Conservation (phyloP, 1,284 basidiomycete genomes). For the Leccinum variabile region DNA sequence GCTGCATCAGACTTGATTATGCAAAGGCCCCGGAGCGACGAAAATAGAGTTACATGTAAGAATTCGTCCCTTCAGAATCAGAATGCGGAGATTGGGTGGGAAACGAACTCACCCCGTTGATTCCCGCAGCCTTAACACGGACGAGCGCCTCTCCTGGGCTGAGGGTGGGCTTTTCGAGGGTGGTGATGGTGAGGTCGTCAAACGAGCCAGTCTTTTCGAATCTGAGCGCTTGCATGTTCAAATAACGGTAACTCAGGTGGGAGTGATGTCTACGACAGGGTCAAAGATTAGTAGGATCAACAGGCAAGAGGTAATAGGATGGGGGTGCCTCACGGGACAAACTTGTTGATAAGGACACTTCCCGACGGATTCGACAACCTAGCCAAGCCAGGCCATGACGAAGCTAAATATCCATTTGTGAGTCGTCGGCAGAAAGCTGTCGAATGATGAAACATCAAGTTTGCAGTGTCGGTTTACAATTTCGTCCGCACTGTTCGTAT, state of each 20-base stretch:
- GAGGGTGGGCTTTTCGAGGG: slow-evolving; percentile 28
- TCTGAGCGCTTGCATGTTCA: slow-evolving; percentile 34
- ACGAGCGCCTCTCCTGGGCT: slow-evolving; percentile 35
- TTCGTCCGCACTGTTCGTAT: slow-evolving; percentile 17
- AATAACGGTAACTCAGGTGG: neutral
- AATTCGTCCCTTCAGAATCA: neutral
- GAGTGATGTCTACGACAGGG: slow-evolving; percentile 7
- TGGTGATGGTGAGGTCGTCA: slow-evolving; percentile 24
- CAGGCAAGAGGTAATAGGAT: neutral
- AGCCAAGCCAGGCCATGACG: slow-evolving; percentile 1
- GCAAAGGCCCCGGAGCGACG: neutral
- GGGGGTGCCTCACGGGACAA: slow-evolving; percentile 8
- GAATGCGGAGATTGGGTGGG: neutral
- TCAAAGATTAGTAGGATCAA: neutral
- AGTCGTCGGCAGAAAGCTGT: slow-evolving; percentile 7
- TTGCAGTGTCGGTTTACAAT: neutral
- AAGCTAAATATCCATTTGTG: neutral
- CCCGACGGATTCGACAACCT: neutral
- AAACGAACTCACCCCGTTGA: slow-evolving; percentile 32
- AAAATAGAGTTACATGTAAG: neutral
- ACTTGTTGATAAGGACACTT: neutral
- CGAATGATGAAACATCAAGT: slow-evolving; percentile 12
- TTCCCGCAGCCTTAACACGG: slow-evolving; percentile 34
- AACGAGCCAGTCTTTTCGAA: slow-evolving; percentile 36
- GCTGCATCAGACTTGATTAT: slow-evolving; percentile 33